A percentile compares a stretch with the other conserved stretches of the same genome.
Conservation (phyloP, 2,329 filamentous ascomycete species). For the Epicoccum sorghinum region DNA sequence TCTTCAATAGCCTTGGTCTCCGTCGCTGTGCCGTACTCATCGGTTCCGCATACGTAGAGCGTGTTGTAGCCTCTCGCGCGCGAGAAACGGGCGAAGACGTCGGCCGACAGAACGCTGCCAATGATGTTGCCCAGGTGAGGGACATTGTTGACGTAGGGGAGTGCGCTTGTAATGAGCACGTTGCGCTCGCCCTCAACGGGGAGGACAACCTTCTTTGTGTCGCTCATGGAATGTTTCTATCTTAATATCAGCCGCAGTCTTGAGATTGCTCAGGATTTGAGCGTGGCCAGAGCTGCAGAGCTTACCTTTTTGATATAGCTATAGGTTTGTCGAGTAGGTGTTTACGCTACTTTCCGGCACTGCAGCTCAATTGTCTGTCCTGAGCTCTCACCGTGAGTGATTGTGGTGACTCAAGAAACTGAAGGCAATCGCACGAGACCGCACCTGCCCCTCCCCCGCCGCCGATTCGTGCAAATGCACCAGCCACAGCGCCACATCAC, state of each 20-base stretch:
- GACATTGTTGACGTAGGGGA: conserved; percentile 80
- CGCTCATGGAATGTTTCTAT: conserved; percentile 29
- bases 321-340: background rate
- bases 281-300: background rate
- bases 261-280: background rate
- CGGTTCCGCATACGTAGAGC: conserved; percentile 84
- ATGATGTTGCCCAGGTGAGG: conserved; percentile 70
- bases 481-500: conserved; percentile 21
- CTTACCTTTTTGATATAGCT: background rate
- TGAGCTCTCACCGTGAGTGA: background rate
- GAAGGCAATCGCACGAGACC: conserved; percentile 20
- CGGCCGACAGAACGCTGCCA: conserved; percentile 75
- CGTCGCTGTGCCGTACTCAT: conserved; percentile 95
- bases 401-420: conserved; percentile 34
- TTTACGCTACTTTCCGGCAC: background rate
- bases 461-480: conserved; percentile 12
- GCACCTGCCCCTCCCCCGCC: conserved; percentile 34
- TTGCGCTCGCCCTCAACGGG: conserved; percentile 71
- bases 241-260: conserved; percentile 9
- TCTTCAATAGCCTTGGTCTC: conserved; percentile 95
- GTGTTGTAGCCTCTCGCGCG: conserved; percentile 80
- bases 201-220: conserved; percentile 52
- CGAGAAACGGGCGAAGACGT: conserved; percentile 77
- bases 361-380: conserved; percentile 8
- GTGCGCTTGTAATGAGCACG: conserved; percentile 86